Evolutionary conservation across 345 rosid species (phyloP).

Genomic region (Passiflora organensis): DNA sequence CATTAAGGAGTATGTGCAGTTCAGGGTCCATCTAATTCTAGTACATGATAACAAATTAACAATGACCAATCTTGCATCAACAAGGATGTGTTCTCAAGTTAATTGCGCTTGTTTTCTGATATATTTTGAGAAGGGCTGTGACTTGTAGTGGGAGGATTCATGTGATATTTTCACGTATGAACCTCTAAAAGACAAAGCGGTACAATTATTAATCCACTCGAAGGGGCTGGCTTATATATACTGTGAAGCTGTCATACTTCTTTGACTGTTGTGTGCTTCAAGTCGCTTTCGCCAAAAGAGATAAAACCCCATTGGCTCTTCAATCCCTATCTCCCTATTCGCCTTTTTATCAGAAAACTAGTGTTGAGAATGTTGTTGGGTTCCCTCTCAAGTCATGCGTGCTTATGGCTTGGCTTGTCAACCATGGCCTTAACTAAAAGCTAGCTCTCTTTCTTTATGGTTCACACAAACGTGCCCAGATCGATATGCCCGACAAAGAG

Average conservation of each 20-base stretch:
- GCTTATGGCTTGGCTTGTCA: not conserved
- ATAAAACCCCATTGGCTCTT: not conserved
- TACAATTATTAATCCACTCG: not conserved
- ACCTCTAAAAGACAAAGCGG: not conserved
- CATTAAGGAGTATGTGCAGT: not conserved
- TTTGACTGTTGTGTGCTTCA: conserved; percentile 20
- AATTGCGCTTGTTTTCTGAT: no score
- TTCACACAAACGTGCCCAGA: not conserved
- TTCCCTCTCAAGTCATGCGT: conserved; percentile 2
- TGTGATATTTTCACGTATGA: not conserved
- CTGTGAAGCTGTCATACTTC: conserved; percentile 13
- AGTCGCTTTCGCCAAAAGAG: conserved; percentile 32
- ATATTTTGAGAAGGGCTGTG: no score
- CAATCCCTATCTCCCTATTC: no score
- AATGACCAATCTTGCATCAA: no score
- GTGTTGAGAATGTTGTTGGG: conserved; percentile 1
- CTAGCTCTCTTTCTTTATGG: not conserved
- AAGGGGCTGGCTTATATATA: not conserved
- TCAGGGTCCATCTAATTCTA: no score
- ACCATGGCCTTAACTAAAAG: no score
- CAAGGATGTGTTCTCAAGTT: no score
- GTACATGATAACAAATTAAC: no score
- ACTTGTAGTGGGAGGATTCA: not conserved
- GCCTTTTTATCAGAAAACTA: not conserved
- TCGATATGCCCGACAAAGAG: not conserved